Conservation (phyloP, 352 stramenopile genomes). For the Phytophthora multivora region DNA sequence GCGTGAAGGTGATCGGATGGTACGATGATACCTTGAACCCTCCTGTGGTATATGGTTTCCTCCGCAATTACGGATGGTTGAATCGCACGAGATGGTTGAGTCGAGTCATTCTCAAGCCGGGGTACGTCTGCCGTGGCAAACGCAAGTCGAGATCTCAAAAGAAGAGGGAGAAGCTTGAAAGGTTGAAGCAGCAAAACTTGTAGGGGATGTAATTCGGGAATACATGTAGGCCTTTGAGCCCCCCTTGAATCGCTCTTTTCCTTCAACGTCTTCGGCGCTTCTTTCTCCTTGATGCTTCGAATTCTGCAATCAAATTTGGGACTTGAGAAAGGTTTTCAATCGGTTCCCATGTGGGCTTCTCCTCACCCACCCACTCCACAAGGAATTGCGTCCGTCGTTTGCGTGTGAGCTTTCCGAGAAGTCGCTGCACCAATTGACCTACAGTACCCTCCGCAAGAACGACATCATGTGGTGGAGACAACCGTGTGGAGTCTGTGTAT, state of each 20-base stretch:
- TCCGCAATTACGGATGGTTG: no score
- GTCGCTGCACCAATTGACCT: not conserved
- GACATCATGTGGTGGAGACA: not conserved
- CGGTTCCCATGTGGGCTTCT: not conserved
- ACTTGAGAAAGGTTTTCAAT: slow-evolving; percentile 7
- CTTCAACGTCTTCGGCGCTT: slow-evolving; percentile 4
- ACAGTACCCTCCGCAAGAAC: slow-evolving; percentile 8
- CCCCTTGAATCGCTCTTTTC: not conserved
- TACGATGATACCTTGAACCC: no score
- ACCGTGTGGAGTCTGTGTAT: slow-evolving; percentile 1
- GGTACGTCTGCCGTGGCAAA: not conserved
- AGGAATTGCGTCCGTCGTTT: slow-evolving; percentile 13
- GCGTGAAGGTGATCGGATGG: no score
- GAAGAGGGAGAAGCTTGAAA: not conserved
- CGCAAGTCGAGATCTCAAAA: not conserved
- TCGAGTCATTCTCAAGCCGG: no score
- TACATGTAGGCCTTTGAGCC: slow-evolving; percentile 7
- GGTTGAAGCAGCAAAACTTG: not conserved
- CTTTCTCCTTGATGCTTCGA: not conserved
- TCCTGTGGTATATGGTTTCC: no score
- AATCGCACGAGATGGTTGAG: not conserved
- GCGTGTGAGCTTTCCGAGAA: not conserved
- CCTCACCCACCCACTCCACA: slow-evolving; percentile 16
- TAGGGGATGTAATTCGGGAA: slow-evolving; percentile 8
- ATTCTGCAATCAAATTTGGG: slow-evolving; percentile 4